phyloP scores from a whole-genome alignment of 1,284 basidiomycete species.

The Rhodotorula sp. region DNA sequence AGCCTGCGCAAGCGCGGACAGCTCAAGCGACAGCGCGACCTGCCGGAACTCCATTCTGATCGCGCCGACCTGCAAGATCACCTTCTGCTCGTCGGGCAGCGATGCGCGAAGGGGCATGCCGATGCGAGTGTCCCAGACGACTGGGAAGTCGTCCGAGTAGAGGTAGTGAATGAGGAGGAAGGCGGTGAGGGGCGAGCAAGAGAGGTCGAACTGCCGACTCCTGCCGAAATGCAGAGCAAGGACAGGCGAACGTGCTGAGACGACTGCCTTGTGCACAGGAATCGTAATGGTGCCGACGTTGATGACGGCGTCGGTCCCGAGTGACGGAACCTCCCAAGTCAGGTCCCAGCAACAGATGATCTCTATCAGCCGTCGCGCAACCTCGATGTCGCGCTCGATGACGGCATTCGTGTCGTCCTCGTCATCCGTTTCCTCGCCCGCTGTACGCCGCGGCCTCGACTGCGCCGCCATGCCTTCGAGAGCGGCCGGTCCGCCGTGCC shows the following conservation, averaged over 20 bases:
- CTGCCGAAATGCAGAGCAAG: slow-evolving; percentile 51
- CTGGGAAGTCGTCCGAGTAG: slow-evolving; percentile 79
- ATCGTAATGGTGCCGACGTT: slow-evolving; percentile 53
- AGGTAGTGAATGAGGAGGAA: slow-evolving; percentile 80
- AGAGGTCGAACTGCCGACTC: slow-evolving; percentile 46
- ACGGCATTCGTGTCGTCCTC: slow-evolving; percentile 42
- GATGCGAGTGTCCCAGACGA: slow-evolving; percentile 82
- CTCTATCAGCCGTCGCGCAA: slow-evolving; percentile 53
- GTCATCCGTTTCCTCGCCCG: slow-evolving; percentile 42
- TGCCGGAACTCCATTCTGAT: slow-evolving; percentile 19
- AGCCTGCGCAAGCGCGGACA: slow-evolving; percentile 59
- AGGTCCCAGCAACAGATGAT: slow-evolving; percentile 49
- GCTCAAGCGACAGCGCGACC: slow-evolving; percentile 34
- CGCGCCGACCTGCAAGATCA: slow-evolving; percentile 20
- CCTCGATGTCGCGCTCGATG: slow-evolving; percentile 55
- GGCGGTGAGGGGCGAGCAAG: slow-evolving; percentile 63
- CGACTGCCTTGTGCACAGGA: slow-evolving; percentile 66
- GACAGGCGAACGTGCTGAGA: slow-evolving; percentile 62
- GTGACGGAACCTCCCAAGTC: slow-evolving; percentile 39
- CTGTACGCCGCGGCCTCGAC: slow-evolving; percentile 5
- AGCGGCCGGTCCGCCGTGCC: slow-evolving; percentile 22
- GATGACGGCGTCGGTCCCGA: slow-evolving; percentile 66
- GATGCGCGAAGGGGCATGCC: slow-evolving; percentile 54
- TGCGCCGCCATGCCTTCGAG: slow-evolving; percentile 21
- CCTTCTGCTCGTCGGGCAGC: slow-evolving; percentile 26